These are phyloP conservation scores for Cyclostephanos tholiformis DNA, from an alignment of 108 stramenopile genomes.

Conservation along the genomic window DNA sequence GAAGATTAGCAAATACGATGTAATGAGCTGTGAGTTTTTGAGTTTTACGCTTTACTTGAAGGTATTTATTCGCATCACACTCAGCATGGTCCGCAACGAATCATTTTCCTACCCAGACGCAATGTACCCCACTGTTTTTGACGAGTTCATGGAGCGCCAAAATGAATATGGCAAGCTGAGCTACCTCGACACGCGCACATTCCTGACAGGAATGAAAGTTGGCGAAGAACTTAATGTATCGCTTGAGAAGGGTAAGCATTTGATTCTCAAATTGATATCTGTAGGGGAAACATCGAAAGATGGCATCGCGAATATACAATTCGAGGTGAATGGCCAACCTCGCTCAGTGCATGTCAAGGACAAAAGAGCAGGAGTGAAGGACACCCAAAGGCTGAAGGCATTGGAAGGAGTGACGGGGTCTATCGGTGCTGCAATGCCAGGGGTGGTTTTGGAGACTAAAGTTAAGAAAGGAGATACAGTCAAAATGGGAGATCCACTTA, in stretches of 20 bases:
- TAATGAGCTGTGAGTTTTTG: constrained; percentile 61
- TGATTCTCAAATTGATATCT: constrained; percentile 69
- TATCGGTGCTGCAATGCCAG: constrained; percentile 95
- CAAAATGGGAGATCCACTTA: constrained; percentile 85
- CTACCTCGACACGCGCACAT: constrained; percentile 91
- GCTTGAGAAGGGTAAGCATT: constrained; percentile 83
- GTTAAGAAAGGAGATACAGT: constrained; percentile 89
- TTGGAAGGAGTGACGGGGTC: constrained; percentile 52
- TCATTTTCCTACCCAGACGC: constrained; percentile 43
- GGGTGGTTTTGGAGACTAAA: constrained; percentile 92
- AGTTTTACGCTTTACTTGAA: background rate
- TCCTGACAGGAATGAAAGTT: constrained; percentile 91
- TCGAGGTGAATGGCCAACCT: constrained; percentile 93
- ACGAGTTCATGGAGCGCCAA: constrained; percentile 77
- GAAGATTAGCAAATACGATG: constrained; percentile 79
- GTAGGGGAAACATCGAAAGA: constrained; percentile 67
- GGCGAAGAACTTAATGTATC: constrained; percentile 82
- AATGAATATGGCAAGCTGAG: constrained; percentile 77
- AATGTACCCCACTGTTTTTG: constrained; percentile 92
- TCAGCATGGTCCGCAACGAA: background rate
- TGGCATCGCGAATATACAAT: constrained; percentile 85
- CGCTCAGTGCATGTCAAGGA: constrained; percentile 80
- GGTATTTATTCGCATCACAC: background rate
- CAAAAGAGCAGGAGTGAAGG: constrained; percentile 45
- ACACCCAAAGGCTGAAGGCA: constrained; percentile 61